These are phyloP conservation scores for Coniochaeta prunicola DNA, from an alignment of 2,329 filamentous ascomycete genomes.

Conservation along the genomic window DNA sequence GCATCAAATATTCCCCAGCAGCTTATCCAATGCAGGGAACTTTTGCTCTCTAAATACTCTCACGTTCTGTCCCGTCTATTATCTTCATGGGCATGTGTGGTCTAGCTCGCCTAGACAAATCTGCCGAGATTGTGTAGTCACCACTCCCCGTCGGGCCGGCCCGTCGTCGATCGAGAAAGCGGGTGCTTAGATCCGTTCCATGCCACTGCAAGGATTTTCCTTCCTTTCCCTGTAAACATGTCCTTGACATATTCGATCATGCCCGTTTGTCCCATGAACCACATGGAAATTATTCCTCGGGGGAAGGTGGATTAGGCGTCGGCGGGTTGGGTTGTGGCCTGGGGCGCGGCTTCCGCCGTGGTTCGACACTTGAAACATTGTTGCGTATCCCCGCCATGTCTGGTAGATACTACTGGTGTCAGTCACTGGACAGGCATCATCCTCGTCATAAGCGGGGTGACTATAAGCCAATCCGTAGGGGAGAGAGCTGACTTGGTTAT, in stretches of 20 bases:
- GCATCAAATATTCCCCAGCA: neutral
- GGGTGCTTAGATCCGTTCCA: neutral
- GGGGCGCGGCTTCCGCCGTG: conserved; percentile 12
- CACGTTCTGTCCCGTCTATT: neutral
- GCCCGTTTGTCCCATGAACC: neutral
- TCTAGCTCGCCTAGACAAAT: neutral
- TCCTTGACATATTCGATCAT: neutral
- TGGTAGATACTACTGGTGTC: neutral
- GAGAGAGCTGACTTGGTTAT: neutral
- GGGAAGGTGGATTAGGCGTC: conserved; percentile 13
- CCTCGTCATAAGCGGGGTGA: neutral
- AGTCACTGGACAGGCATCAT: neutral
- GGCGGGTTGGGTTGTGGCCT: conserved; percentile 14
- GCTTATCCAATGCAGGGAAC: neutral
- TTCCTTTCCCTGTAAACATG: neutral
- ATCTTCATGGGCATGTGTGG: neutral
- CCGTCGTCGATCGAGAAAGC: neutral
- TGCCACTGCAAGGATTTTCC: neutral
- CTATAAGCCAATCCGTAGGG: neutral
- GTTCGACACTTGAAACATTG: neutral
- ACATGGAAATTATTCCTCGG: neutral
- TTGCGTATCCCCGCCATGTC: neutral
- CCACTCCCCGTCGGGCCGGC: conserved; percentile 1
- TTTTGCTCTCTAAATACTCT: neutral
- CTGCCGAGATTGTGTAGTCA: neutral